These are phyloP conservation scores for Trichoderma lentiforme DNA, from an alignment of 2,329 filamentous ascomycete genomes.

Conservation along the genomic window DNA sequence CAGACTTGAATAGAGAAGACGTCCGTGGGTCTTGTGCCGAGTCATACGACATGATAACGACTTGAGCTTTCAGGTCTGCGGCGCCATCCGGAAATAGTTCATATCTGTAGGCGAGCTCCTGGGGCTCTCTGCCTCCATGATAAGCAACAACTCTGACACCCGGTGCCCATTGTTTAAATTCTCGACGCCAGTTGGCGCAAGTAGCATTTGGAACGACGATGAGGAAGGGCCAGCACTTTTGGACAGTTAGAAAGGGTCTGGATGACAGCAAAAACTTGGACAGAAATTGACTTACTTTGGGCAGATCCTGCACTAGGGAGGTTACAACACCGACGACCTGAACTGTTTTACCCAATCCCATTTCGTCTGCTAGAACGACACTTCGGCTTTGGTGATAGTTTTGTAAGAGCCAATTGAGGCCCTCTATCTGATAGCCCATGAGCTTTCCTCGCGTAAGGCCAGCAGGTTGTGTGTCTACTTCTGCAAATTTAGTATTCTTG, in stretches of 20 bases:
- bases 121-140: slow-evolving; percentile 72
- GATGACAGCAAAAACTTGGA: background rate
- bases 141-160: slow-evolving; percentile 86
- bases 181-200: slow-evolving; percentile 94
- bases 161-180: slow-evolving; percentile 92
- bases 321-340: slow-evolving; percentile 84
- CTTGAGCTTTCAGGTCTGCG: slow-evolving; percentile 75
- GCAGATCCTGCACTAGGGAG: slow-evolving; percentile 63
- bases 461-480: slow-evolving; percentile 68
- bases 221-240: slow-evolving; percentile 82
- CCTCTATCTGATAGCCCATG: slow-evolving; percentile 92
- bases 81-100: slow-evolving; percentile 74
- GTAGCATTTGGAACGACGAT: slow-evolving; percentile 93
- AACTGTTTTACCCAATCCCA: slow-evolving; percentile 97
- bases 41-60: slow-evolving; percentile 95
- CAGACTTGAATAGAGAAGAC: slow-evolving; percentile 60
- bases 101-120: slow-evolving; percentile 73
- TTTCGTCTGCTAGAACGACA: slow-evolving; percentile 91
- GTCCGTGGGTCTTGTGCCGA: slow-evolving; percentile 72
- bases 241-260: slow-evolving; percentile 18
- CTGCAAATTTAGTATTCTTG: slow-evolving; percentile 63
- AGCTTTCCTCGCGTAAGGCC: slow-evolving; percentile 74
- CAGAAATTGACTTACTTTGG: slow-evolving; percentile 38
- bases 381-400: slow-evolving; percentile 82
- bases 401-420: slow-evolving; percentile 91